phyloP scores from a whole-genome alignment of 192 early-diverging fungal species.

The Funneliformis geosporum region DNA sequence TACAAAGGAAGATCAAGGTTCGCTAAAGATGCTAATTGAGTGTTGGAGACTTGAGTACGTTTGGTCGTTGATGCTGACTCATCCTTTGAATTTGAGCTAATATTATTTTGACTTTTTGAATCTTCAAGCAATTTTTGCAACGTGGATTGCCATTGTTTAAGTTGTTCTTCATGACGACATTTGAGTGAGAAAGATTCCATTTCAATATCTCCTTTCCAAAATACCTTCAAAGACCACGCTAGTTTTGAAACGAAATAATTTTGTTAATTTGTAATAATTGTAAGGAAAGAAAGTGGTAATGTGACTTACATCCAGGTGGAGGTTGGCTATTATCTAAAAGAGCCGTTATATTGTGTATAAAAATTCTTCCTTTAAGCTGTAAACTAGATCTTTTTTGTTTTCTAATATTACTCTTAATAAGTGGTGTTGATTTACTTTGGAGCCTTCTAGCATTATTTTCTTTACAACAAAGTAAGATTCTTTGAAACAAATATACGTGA shows the following conservation, averaged over 20 bases:
- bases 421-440: slow-evolving; percentile 39
- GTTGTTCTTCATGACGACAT: slow-evolving; percentile 89
- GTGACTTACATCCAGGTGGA: slow-evolving; percentile 38
- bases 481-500: slow-evolving; percentile 91
- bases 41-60: slow-evolving; percentile 43
- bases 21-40: slow-evolving; percentile 39
- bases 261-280: slow-evolving; percentile 48
- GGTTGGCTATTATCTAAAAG: slow-evolving; percentile 66
- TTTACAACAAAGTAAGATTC: slow-evolving; percentile 91
- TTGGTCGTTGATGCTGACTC: slow-evolving; percentile 21
- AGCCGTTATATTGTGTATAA: slow-evolving; percentile 74
- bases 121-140: slow-evolving; percentile 70
- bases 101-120: not conserved
- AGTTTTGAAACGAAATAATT: not conserved
- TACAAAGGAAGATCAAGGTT: slow-evolving; percentile 27
- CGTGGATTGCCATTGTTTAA: slow-evolving; percentile 83
- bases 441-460: slow-evolving; percentile 60
- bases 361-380: slow-evolving; percentile 88
- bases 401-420: slow-evolving; percentile 49
- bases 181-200: slow-evolving; percentile 87
- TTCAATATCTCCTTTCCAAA: slow-evolving; percentile 78
- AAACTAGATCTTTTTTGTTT: slow-evolving; percentile 65
- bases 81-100: slow-evolving; percentile 1
- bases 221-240: slow-evolving; percentile 67
- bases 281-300: not conserved